Percentiles rank a stretch among this genome's conserved stretches.
phyloP scores from a whole-genome alignment of 176 grass and related monocot genomes.

The Bromus sterilis region DNA sequence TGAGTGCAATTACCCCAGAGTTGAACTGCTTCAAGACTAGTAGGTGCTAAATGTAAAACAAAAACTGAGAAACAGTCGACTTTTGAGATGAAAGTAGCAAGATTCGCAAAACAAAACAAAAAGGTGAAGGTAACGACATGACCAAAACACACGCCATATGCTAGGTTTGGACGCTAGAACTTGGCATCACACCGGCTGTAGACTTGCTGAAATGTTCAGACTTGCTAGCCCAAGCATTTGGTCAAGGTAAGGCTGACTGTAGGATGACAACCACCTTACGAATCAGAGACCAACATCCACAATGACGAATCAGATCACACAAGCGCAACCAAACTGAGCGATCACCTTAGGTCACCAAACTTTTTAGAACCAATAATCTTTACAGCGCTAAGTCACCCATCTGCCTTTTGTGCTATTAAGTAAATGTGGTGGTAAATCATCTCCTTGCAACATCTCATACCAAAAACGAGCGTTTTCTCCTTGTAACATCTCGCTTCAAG shows the following conservation, averaged over 20 bases:
- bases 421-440: not conserved
- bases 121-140: too few species aligned
- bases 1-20: too few species aligned
- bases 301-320: not conserved
- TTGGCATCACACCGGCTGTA: too few species aligned
- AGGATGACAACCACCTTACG: not conserved
- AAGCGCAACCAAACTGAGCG: not conserved
- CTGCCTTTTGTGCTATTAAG: conserved; percentile 14
- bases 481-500: conserved; percentile 16
- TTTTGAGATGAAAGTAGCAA: too few species aligned
- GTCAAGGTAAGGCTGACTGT: not conserved
- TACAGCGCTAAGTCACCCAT: not conserved
- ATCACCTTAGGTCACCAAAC: not conserved
- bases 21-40: too few species aligned
- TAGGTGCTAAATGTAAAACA: too few species aligned
- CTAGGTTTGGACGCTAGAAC: too few species aligned
- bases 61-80: too few species aligned
- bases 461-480: conserved; percentile 31
- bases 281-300: not conserved
- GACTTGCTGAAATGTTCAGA: too few species aligned
- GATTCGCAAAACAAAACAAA: too few species aligned
- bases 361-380: not conserved
- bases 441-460: conserved; percentile 39
- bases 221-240: too few species aligned
- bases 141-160: too few species aligned